Base-by-base conservation (phyloP, 164 flowering plant species). In the Kalanchoe fedtschenkoi region DNA sequence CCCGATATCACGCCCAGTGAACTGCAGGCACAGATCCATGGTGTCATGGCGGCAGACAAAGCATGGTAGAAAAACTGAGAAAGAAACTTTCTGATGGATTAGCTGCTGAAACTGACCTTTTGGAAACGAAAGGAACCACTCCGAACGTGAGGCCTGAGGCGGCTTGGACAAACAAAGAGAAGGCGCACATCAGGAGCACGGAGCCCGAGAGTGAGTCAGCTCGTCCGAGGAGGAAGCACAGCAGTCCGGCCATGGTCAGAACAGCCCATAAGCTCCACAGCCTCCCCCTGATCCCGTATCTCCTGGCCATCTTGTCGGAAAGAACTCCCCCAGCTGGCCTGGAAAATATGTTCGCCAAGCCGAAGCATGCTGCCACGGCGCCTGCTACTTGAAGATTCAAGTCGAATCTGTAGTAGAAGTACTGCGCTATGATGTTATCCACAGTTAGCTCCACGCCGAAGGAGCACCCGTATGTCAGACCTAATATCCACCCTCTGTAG, bases 121-220 rank as follows among this genome's bases (percentile, higher is more conserved):
- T 84, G 66, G 86, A 84, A 53, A 84, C 84, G 44, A 82, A 84
- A 37, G 86, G 89, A 14, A 84, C 89, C 26, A 84, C 83, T 3
- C 86, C 86, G 46, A 81, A 84, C 0, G 77, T 80, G 38, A 84
- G 81, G n/a, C 86, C 86, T 39, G 81, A 72, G 47, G 86, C 79
- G 17, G 86, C 86, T 65, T 84, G 89, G 32, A 84, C 85, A 37
- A 81, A 80, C 13, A 80, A 66, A 5, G 86, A 80, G 76, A 84
- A 84, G 33, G 65, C 35, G 46, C 78, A 77, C 82, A 82, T 78
- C n/a, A 77, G 83, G 8, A 61, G 6, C 1, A 84, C 30, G 0
- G 86, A 84, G 19, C 70, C 74, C 75, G 72, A 73, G 16, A 84
- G 69, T 11, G 89, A 72, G 63, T 68, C 68, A 13, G 75, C 71